Conservation (phyloP, 257 asterid species). For the Nicotiana tabacum region DNA sequence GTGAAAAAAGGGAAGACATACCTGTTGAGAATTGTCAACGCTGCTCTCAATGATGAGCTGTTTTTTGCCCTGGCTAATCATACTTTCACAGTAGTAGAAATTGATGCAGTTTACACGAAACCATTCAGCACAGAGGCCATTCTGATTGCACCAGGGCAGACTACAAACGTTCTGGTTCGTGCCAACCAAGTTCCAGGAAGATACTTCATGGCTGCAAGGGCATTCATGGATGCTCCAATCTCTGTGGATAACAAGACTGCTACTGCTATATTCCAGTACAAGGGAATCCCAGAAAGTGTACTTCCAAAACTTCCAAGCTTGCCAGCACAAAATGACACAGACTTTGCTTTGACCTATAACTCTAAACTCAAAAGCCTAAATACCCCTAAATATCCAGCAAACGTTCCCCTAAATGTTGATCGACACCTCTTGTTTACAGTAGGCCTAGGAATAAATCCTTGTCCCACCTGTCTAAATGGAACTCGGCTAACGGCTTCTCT, state of each 20-base stretch:
- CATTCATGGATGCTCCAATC: slow-evolving; percentile 39
- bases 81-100: slow-evolving; percentile 42
- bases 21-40: slow-evolving; percentile 38
- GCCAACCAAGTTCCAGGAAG: slow-evolving; percentile 37
- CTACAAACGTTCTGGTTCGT: slow-evolving; percentile 39
- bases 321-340: slow-evolving; percentile 35
- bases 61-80: slow-evolving; percentile 42
- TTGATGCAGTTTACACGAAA: slow-evolving; percentile 50
- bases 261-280: slow-evolving; percentile 42
- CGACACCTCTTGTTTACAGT: slow-evolving; percentile 36
- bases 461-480: slow-evolving; percentile 39
- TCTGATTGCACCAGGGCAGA: slow-evolving; percentile 47
- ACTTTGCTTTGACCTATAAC: slow-evolving; percentile 24
- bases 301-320: slow-evolving; percentile 29
- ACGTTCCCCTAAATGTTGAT: slow-evolving; percentile 35
- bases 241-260: slow-evolving; percentile 43
- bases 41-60: slow-evolving; percentile 47
- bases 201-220: slow-evolving; percentile 46
- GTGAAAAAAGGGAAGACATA: slow-evolving; percentile 45
- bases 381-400: slow-evolving; percentile 39
- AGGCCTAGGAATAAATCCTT: slow-evolving; percentile 37
- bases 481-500: slow-evolving; percentile 42
- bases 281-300: slow-evolving; percentile 27
- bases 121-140: slow-evolving; percentile 40
- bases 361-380: slow-evolving; percentile 35